Conservation (phyloP, 2,329 filamentous ascomycete genomes). For the Trichoderma sp. region DNA sequence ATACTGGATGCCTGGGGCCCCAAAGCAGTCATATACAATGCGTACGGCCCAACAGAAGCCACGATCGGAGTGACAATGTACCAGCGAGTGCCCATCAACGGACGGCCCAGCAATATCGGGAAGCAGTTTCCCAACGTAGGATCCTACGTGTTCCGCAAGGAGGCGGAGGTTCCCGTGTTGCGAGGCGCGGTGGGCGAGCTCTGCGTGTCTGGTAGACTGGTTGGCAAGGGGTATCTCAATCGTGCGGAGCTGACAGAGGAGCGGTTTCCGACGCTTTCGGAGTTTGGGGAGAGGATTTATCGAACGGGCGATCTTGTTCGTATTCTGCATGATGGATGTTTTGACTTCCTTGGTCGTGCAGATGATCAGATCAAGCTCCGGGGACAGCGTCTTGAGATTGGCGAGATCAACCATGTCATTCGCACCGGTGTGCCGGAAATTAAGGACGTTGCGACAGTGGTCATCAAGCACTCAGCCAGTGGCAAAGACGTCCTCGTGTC, state of each 20-base stretch:
- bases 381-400: conserved; percentile 85
- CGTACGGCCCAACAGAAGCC: conserved; percentile 88
- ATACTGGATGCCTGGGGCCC: conserved; percentile 86
- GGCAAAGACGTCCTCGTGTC: conserved; percentile 83
- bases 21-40: conserved; percentile 82
- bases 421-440: conserved; percentile 60
- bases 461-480: conserved; percentile 68
- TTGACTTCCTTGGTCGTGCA: conserved; percentile 83
- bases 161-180: conserved; percentile 70
- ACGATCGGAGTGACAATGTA: conserved; percentile 94
- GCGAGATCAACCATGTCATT: conserved; percentile 87
- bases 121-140: conserved; percentile 86
- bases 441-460: conserved; percentile 73
- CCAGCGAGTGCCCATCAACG: conserved; percentile 74
- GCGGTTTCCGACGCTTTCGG: conserved; percentile 68
- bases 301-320: conserved; percentile 88
- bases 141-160: conserved; percentile 72
- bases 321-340: conserved; percentile 75
- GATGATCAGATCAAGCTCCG: conserved; percentile 93
- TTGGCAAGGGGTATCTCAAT: conserved; percentile 88
- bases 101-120: conserved; percentile 86
- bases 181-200: conserved; percentile 83
- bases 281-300: conserved; percentile 68
- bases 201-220: conserved; percentile 82
- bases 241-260: conserved; percentile 74